These are phyloP conservation scores for Chlamydomonas eustigma DNA, from an alignment of 139 green algal genomes.

Conservation along the genomic window DNA sequence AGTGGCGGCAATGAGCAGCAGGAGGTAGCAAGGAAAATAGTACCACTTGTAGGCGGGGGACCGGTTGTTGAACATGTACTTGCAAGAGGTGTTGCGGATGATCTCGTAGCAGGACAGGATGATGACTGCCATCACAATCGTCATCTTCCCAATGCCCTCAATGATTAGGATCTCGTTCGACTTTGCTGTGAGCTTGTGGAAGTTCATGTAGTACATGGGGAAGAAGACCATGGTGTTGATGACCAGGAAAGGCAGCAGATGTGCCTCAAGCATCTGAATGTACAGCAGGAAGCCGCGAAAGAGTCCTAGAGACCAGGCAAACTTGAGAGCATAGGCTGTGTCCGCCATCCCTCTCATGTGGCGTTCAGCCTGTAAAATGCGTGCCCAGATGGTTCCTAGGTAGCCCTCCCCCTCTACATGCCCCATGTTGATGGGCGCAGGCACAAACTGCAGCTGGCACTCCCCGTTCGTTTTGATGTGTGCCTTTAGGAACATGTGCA, in stretches of 20 bases:
- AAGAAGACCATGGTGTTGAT: slow-evolving; percentile 28
- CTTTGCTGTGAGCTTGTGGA: slow-evolving; percentile 22
- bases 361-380: slow-evolving; percentile 37
- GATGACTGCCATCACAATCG: slow-evolving; percentile 28
- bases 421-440: slow-evolving; percentile 41
- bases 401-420: slow-evolving; percentile 24
- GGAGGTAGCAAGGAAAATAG: slow-evolving; percentile 27
- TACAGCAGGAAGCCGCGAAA: slow-evolving; percentile 18
- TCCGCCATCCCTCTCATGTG: slow-evolving; percentile 40
- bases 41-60: slow-evolving; percentile 16
- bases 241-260: slow-evolving; percentile 32
- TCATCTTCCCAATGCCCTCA: slow-evolving; percentile 26
- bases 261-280: slow-evolving; percentile 24
- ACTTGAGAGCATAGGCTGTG: slow-evolving; percentile 31
- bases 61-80: slow-evolving; percentile 17
- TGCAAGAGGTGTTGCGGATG: slow-evolving; percentile 4
- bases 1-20: slow-evolving; percentile 22
- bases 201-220: slow-evolving; percentile 24
- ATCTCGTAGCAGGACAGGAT: slow-evolving; percentile 25
- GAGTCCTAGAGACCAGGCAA: background rate
- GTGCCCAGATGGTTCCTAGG: slow-evolving; percentile 14
- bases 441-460: slow-evolving; percentile 15
- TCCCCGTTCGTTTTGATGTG: slow-evolving; percentile 28
- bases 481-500: slow-evolving; percentile 45
- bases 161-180: slow-evolving; percentile 6